phyloP scores from a whole-genome alignment of 108 stramenopile species.

The Skeletonema marinoi region DNA sequence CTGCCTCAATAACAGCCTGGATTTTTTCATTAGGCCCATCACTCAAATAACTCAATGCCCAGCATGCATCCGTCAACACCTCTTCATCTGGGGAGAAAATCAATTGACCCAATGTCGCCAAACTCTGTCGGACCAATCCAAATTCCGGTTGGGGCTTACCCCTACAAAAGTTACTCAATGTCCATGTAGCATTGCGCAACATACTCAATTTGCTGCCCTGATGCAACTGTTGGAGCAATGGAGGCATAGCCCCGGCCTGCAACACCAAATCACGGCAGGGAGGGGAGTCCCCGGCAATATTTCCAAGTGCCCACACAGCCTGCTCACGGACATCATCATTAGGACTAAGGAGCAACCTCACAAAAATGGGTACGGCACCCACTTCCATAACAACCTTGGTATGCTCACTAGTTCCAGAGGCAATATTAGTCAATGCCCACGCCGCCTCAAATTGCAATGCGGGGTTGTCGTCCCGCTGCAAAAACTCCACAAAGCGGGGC shows the following conservation, averaged over 20 bases:
- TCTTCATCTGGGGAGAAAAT: conserved; percentile 96
- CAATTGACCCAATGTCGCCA: conserved; percentile 93
- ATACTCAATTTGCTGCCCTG: conserved; percentile 92
- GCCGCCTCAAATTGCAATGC: conserved; percentile 99
- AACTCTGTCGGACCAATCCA: conserved; percentile 87
- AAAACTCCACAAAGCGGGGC: conserved; percentile 95
- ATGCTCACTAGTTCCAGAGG: conserved; percentile 95
- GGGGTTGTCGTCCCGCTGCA: conserved; percentile 91
- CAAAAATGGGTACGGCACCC: conserved; percentile 98
- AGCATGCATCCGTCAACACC: conserved; percentile 99
- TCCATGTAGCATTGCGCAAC: conserved; percentile 99
- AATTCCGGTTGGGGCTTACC: conserved; percentile 99
- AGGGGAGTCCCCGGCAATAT: conserved; percentile 98
- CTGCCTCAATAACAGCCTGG: conserved; percentile 98
- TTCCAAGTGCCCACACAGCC: conserved; percentile 99
- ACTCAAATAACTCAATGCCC: conserved; percentile 95
- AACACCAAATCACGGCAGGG: conserved; percentile 96
- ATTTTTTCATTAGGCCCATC: conserved; percentile 99
- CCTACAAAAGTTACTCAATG: conserved; percentile 98
- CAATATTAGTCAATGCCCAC: conserved; percentile 99
- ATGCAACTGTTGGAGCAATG: conserved; percentile 92
- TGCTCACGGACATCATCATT: conserved; percentile 98
- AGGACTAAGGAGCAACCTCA: conserved; percentile 84
- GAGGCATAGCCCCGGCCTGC: conserved; percentile 90
- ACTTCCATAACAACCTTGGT: conserved; percentile 97